Evolutionary conservation across 192 early-diverging fungal species (phyloP).

Genomic region (Cetraspora pellucida): DNA sequence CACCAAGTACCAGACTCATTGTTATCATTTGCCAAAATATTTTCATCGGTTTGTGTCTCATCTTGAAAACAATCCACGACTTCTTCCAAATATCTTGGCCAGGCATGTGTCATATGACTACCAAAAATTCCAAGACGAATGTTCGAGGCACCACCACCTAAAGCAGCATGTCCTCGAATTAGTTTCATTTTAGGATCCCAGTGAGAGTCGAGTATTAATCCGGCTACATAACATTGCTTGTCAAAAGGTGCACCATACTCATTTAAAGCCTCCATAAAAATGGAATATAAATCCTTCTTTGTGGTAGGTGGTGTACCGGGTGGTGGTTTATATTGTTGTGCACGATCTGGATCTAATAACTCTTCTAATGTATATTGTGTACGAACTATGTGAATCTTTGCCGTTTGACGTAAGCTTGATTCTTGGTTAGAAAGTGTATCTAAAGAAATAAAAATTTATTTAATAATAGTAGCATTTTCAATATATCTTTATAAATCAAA

Average conservation of each 20-base stretch:
- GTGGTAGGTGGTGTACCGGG: conserved; percentile 39
- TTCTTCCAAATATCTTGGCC: conserved; percentile 64
- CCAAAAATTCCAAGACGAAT: conserved; percentile 68
- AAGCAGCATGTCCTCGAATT: conserved; percentile 63
- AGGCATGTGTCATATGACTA: conserved; percentile 64
- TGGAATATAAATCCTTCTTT: conserved; percentile 48
- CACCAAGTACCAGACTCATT: conserved; percentile 62
- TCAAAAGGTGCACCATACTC: conserved; percentile 54
- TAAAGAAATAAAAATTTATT: not conserved
- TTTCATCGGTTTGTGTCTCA: conserved; percentile 58
- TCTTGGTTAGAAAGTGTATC: conserved; percentile 60
- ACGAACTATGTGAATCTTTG: conserved; percentile 56
- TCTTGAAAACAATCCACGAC: conserved; percentile 58
- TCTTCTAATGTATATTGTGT: conserved; percentile 54
- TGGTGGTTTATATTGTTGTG: conserved; percentile 59
- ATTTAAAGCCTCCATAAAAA: conserved; percentile 53
- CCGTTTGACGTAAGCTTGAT: conserved; percentile 48
- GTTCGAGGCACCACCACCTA: conserved; percentile 60
- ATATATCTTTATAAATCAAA: not conserved
- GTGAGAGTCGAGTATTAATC: conserved; percentile 60
- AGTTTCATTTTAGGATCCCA: conserved; percentile 56
- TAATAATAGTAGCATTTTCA: not conserved
- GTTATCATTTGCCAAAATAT: conserved; percentile 60
- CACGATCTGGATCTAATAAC: conserved; percentile 57
- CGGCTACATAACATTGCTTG: conserved; percentile 50